Percentiles rank a stretch among this genome's conserved stretches.
Conservation (phyloP, 306 rosid genomes). For the Sicyos edulis region DNA sequence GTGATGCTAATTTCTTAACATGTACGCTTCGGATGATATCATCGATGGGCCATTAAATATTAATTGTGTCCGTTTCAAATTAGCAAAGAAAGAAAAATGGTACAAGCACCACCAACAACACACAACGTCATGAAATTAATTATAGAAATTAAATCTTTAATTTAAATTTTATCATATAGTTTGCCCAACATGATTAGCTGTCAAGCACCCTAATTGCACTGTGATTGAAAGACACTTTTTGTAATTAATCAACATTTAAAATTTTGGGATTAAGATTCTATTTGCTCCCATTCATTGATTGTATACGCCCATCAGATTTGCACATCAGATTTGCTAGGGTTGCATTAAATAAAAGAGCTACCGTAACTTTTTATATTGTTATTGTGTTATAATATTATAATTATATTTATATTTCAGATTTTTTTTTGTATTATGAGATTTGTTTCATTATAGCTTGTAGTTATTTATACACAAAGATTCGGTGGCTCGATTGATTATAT, state of each 20-base stretch:
- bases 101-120: not conserved
- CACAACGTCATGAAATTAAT: not conserved
- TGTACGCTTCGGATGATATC: not conserved
- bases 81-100: not conserved
- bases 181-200: conserved; percentile 9
- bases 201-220: not conserved
- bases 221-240: not conserved
- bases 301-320: no score
- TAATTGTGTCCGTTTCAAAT: not conserved
- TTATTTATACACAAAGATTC: no score
- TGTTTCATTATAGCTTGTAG: no score
- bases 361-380: no score
- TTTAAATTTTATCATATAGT: not conserved
- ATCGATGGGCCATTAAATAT: not conserved
- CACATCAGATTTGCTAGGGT: no score
- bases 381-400: no score
- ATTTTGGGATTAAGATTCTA: not conserved
- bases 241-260: not conserved
- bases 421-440: no score
- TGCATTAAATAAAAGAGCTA: no score
- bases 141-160: not conserved
- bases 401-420: no score
- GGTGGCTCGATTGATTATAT: no score
- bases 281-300: not conserved
- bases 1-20: not conserved